Conservation (phyloP, 352 stramenopile genomes). For the Peronosclerospora sorghi region DNA sequence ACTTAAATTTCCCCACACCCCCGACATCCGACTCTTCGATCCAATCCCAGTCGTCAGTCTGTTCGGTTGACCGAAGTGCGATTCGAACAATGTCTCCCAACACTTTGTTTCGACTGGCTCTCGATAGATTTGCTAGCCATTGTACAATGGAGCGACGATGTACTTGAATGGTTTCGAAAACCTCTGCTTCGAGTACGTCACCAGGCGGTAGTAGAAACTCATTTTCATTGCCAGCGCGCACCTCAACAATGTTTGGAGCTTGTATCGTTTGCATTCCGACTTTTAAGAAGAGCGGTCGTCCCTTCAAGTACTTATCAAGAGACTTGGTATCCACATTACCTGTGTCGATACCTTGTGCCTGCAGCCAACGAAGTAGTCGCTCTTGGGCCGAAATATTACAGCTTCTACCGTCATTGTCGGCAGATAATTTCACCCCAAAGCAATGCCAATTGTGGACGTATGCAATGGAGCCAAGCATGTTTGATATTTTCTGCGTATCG, state of each 20-base stretch:
- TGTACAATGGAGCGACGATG: conserved; percentile 69
- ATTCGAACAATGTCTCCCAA: conserved; percentile 62
- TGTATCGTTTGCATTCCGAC: conserved; percentile 83
- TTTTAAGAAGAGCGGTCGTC: conserved; percentile 77
- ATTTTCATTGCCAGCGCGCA: conserved; percentile 39
- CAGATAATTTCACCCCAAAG: conserved; percentile 80
- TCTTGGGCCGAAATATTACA: conserved; percentile 57
- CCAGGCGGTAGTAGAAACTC: conserved; percentile 63
- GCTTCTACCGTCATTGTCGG: conserved; percentile 29
- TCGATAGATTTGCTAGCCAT: conserved; percentile 37
- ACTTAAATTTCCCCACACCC: conserved; percentile 57
- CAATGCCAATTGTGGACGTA: conserved; percentile 88
- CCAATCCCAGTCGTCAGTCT: conserved; percentile 50
- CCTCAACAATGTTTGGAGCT: conserved; percentile 69
- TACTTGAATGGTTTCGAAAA: conserved; percentile 77
- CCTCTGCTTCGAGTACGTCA: conserved; percentile 77
- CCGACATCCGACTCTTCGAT: conserved; percentile 40
- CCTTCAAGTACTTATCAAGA: conserved; percentile 80
- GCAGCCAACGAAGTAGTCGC: conserved; percentile 75
- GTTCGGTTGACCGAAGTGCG: conserved; percentile 50
- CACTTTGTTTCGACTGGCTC: conserved; percentile 24
- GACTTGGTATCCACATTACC: conserved; percentile 69
- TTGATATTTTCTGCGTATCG: conserved; percentile 44
- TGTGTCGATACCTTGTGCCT: conserved; percentile 85
- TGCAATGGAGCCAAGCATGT: conserved; percentile 72